These are phyloP conservation scores for Labyrinthula sp. DNA, from an alignment of 352 stramenopile species.

Conservation along the genomic window DNA sequence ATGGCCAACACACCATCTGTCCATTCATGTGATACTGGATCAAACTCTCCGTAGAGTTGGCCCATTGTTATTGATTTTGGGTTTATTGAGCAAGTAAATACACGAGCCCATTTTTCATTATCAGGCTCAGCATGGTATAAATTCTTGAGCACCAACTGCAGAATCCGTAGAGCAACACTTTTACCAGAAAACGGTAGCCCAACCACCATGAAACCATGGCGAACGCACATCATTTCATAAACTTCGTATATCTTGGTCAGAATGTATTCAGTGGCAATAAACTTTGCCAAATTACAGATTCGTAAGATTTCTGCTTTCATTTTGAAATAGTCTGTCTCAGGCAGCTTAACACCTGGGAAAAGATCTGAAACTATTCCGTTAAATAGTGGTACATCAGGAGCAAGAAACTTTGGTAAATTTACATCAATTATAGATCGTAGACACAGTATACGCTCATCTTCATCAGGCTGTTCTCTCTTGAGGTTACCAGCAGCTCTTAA, in stretches of 20 bases:
- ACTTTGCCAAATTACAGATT: slow-evolving; percentile 39
- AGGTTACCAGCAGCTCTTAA: slow-evolving; percentile 68
- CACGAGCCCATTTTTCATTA: slow-evolving; percentile 18
- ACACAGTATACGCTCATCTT: slow-evolving; percentile 58
- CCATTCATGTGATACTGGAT: slow-evolving; percentile 77
- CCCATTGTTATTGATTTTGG: slow-evolving; percentile 73
- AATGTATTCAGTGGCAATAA: slow-evolving; percentile 64
- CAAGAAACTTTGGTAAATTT: slow-evolving; percentile 76
- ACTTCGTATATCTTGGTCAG: slow-evolving; percentile 77
- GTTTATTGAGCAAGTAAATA: slow-evolving; percentile 54
- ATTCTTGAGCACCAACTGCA: slow-evolving; percentile 54
- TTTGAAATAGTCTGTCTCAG: slow-evolving; percentile 55
- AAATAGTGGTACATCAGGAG: slow-evolving; percentile 70
- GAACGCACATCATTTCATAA: slow-evolving; percentile 86
- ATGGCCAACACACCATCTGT: slow-evolving; percentile 73
- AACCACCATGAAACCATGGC: slow-evolving; percentile 82
- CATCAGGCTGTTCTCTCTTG: slow-evolving; percentile 46
- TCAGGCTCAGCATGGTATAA: slow-evolving; percentile 41
- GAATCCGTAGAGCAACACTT: slow-evolving; percentile 62
- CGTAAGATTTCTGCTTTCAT: slow-evolving; percentile 57
- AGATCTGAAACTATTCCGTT: slow-evolving; percentile 71
- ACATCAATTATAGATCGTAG: slow-evolving; percentile 70
- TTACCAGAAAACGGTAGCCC: slow-evolving; percentile 77
- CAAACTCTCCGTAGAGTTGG: slow-evolving; percentile 75
- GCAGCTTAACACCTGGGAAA: slow-evolving; percentile 61